Conservation (phyloP, 176 grass and related monocot species). For the Pontederia paniculata region DNA sequence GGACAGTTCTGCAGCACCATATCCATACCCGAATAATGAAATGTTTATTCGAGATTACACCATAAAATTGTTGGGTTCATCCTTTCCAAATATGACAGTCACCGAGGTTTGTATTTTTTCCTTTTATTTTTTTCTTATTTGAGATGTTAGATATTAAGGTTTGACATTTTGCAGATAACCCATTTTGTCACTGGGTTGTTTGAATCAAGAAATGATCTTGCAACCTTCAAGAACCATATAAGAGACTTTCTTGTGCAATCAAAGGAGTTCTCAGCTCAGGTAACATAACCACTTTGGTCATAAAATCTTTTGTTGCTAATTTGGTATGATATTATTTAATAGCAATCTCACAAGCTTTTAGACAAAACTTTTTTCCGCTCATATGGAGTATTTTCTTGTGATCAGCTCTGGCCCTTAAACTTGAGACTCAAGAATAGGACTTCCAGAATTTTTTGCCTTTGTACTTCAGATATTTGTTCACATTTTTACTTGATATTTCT, state of each 20-base stretch:
- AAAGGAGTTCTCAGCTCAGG: constrained; percentile 97
- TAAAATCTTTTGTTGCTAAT: background rate
- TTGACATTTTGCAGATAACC: constrained; percentile 47
- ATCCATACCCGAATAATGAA: constrained; percentile 70
- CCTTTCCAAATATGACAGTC: constrained; percentile 95
- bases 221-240: constrained; percentile 92
- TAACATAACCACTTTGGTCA: constrained; percentile 12
- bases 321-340: no score
- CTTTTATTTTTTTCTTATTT: background rate
- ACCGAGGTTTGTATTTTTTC: constrained; percentile 36
- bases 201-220: constrained; percentile 74
- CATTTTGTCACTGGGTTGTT: constrained; percentile 86
- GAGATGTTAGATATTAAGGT: background rate
- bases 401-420: no score
- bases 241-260: constrained; percentile 96
- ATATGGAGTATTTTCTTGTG: no score
- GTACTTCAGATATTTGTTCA: no score
- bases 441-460: no score
- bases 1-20: constrained; percentile 57
- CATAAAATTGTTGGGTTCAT: constrained; percentile 80
- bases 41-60: constrained; percentile 97
- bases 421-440: no score
- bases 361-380: no score
- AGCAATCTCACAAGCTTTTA: no score
- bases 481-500: no score